Conservation (phyloP, 2,329 filamentous ascomycete species). For the Xylogone sp. region DNA sequence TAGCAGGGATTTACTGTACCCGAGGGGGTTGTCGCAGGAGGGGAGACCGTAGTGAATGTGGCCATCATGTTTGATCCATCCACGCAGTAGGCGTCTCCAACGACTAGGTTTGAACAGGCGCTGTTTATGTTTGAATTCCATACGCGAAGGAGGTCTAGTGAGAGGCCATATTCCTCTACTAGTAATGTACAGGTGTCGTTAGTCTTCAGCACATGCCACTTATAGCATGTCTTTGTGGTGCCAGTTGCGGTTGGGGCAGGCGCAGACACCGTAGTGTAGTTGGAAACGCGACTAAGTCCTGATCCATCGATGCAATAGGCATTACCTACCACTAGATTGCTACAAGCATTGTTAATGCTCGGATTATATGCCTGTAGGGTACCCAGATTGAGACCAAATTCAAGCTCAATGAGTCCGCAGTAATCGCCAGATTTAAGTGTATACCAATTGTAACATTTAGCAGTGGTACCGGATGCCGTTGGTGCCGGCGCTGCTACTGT, state of each 20-base stretch:
- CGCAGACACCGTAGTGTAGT: too few species aligned
- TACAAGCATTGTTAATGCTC: background rate
- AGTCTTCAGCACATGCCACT: background rate
- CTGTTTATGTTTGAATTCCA: constrained; percentile 28
- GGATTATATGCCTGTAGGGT: background rate
- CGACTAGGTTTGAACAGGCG: constrained; percentile 31
- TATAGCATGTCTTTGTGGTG: background rate
- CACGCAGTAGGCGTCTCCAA: constrained; percentile 31
- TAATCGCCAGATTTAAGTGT: background rate
- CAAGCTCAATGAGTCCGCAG: background rate
- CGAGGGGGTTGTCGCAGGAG: background rate
- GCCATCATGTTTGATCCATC: background rate
- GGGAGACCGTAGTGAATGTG: background rate
- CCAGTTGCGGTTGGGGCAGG: background rate
- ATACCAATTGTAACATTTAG: background rate
- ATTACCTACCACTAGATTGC: background rate
- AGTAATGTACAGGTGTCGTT: constrained; percentile 22
- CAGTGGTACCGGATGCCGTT: background rate
- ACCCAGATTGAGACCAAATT: background rate
- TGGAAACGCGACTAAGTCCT: background rate
- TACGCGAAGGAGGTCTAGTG: constrained; percentile 21
- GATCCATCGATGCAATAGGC: background rate
- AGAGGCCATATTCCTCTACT: constrained; percentile 17
- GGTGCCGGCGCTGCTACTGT: background rate
- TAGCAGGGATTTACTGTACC: background rate